These are phyloP conservation scores for Citrus reticulata DNA, from an alignment of 345 rosid species.

Conservation along the genomic window DNA sequence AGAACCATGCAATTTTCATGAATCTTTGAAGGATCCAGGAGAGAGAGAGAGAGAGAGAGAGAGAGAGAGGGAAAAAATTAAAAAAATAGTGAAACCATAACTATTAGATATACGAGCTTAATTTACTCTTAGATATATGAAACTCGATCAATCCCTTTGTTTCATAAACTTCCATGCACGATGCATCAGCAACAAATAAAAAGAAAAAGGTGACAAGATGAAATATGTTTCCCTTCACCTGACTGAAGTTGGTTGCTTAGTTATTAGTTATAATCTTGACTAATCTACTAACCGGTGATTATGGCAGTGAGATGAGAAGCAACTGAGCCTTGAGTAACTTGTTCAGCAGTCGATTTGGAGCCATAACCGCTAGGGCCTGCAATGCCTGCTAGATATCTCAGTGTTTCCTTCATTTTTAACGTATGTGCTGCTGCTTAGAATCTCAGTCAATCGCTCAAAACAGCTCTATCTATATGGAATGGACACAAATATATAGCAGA, in stretches of 20 bases:
- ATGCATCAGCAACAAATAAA: not conserved
- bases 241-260: not conserved
- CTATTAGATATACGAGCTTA: too few species aligned
- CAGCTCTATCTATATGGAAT: constrained; percentile 17
- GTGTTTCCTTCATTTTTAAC: constrained; percentile 62
- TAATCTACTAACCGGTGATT: constrained; percentile 48
- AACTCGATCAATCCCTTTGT: too few species aligned
- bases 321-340: constrained; percentile 47
- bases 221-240: not conserved
- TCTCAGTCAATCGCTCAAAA: constrained; percentile 7
- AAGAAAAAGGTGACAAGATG: not conserved
- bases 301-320: constrained; percentile 51
- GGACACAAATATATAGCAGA: constrained; percentile 10
- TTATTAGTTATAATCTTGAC: not conserved
- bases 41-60: too few species aligned
- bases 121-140: too few species aligned
- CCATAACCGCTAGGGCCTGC: constrained; percentile 98
- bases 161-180: not conserved
- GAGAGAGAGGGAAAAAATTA: too few species aligned
- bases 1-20: not conserved
- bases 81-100: too few species aligned
- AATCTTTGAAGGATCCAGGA: not conserved
- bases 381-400: constrained; percentile 78
- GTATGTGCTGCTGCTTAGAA: constrained; percentile 12
- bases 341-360: constrained; percentile 86